These are phyloP conservation scores for Agrocybe praecox DNA, from an alignment of 768 basidiomycete species.

Conservation along the genomic window DNA sequence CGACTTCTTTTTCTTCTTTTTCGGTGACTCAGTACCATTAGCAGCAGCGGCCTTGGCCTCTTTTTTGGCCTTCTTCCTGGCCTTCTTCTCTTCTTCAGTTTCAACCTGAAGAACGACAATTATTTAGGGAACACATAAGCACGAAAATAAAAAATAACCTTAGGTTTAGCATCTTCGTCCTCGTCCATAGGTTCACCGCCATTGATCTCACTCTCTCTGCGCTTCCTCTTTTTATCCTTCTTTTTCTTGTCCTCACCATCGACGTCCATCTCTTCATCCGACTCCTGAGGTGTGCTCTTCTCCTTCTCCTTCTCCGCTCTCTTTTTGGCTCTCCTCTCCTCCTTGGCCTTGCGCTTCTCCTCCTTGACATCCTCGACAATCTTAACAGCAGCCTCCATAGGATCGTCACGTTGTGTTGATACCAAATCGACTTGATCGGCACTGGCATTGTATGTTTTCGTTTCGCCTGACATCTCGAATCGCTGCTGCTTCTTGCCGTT, in stretches of 20 bases:
- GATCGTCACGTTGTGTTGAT: slow-evolving; percentile 78
- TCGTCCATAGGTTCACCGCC: slow-evolving; percentile 20
- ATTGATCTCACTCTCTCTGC: slow-evolving; percentile 36
- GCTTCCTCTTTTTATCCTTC: slow-evolving; percentile 45
- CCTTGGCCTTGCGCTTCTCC: slow-evolving; percentile 82
- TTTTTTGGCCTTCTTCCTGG: slow-evolving; percentile 74
- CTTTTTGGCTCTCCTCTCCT: slow-evolving; percentile 76
- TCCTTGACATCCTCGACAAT: slow-evolving; percentile 82
- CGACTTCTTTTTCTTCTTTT: slow-evolving; percentile 67
- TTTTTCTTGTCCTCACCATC: slow-evolving; percentile 42
- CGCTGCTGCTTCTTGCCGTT: slow-evolving; percentile 68
- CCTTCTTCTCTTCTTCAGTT: slow-evolving; percentile 85
- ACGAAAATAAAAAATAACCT: slow-evolving; percentile 32
- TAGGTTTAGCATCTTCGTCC: slow-evolving; percentile 39
- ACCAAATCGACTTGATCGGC: slow-evolving; percentile 85
- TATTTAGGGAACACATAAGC: slow-evolving; percentile 8
- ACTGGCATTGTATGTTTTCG: slow-evolving; percentile 82
- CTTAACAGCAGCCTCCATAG: slow-evolving; percentile 75
- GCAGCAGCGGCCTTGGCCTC: slow-evolving; percentile 64
- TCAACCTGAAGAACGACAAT: slow-evolving; percentile 45
- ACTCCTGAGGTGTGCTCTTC: slow-evolving; percentile 31
- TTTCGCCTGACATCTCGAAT: slow-evolving; percentile 81
- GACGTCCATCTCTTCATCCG: slow-evolving; percentile 45
- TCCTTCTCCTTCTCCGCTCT: slow-evolving; percentile 52
- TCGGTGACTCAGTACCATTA: slow-evolving; percentile 28